These are phyloP conservation scores for Amylostereum areolatum DNA, from an alignment of 1,284 basidiomycete genomes.

Conservation along the genomic window DNA sequence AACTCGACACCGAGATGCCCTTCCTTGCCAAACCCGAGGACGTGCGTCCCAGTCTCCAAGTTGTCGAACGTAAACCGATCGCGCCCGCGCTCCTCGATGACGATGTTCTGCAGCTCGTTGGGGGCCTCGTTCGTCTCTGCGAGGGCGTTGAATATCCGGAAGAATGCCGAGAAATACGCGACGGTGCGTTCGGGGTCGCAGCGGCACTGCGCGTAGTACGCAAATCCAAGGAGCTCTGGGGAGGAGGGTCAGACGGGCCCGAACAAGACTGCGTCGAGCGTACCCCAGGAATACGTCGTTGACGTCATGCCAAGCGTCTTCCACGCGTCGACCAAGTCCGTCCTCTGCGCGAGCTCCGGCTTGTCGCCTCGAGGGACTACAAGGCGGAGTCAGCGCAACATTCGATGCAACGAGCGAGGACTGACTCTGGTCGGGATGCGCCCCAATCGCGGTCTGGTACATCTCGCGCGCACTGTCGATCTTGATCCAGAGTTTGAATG, in stretches of 20 bases:
- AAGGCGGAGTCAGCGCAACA: not conserved
- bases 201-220: constrained; percentile 71
- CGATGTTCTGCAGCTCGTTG: constrained; percentile 46
- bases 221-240: constrained; percentile 65
- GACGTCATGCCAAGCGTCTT: constrained; percentile 54
- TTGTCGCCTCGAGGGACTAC: constrained; percentile 49
- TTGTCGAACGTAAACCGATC: constrained; percentile 58
- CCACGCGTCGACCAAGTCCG: constrained; percentile 37
- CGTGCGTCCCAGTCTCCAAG: constrained; percentile 33
- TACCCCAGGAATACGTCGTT: constrained; percentile 59
- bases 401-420: constrained; percentile 6
- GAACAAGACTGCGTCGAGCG: constrained; percentile 6
- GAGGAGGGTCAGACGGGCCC: constrained; percentile 3
- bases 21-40: constrained; percentile 64
- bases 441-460: constrained; percentile 65
- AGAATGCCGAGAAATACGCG: constrained; percentile 55
- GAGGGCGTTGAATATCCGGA: constrained; percentile 34
- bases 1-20: constrained; percentile 56
- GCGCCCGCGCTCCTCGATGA: constrained; percentile 55
- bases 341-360: constrained; percentile 30
- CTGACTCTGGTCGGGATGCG: constrained; percentile 71
- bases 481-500: constrained; percentile 39
- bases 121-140: constrained; percentile 34
- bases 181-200: constrained; percentile 63
- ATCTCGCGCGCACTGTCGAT: constrained; percentile 58